Conservation (phyloP, 192 early-diverging fungal species). For the Rhizophagus sp. region DNA sequence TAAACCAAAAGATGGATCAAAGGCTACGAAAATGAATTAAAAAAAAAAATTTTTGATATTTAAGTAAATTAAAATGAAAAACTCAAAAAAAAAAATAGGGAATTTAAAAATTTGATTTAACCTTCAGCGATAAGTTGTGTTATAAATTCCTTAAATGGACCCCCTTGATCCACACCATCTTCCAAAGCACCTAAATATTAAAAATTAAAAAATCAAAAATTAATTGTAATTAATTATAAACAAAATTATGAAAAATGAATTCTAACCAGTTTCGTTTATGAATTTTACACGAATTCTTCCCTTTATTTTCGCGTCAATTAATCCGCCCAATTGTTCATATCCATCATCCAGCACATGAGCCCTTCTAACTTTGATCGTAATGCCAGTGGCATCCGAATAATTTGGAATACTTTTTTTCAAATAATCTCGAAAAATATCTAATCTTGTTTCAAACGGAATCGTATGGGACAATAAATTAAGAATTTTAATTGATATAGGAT, state of each 20-base stretch:
- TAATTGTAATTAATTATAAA: slow-evolving; percentile 44
- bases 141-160: slow-evolving; percentile 77
- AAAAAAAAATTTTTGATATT: background rate
- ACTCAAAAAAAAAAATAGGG: slow-evolving; percentile 26
- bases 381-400: background rate
- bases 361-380: slow-evolving; percentile 57
- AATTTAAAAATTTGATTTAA: slow-evolving; percentile 12
- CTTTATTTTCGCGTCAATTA: slow-evolving; percentile 47
- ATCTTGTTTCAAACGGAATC: slow-evolving; percentile 81
- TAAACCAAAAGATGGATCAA: slow-evolving; percentile 40
- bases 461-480: slow-evolving; percentile 85
- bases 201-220: slow-evolving; percentile 28
- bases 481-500: slow-evolving; percentile 51
- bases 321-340: slow-evolving; percentile 49
- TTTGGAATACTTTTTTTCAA: slow-evolving; percentile 43
- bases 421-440: slow-evolving; percentile 83
- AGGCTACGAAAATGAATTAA: slow-evolving; percentile 47
- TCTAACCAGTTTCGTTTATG: slow-evolving; percentile 49
- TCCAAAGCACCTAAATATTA: slow-evolving; percentile 54
- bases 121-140: slow-evolving; percentile 53
- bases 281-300: slow-evolving; percentile 54
- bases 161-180: slow-evolving; percentile 82
- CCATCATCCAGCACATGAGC: slow-evolving; percentile 74
- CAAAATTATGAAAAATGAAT: slow-evolving; percentile 31
- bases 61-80: slow-evolving; percentile 13